Base-by-base conservation (phyloP, 2,329 filamentous ascomycete genomes). In the Hymenoscyphus fraxineus region DNA sequence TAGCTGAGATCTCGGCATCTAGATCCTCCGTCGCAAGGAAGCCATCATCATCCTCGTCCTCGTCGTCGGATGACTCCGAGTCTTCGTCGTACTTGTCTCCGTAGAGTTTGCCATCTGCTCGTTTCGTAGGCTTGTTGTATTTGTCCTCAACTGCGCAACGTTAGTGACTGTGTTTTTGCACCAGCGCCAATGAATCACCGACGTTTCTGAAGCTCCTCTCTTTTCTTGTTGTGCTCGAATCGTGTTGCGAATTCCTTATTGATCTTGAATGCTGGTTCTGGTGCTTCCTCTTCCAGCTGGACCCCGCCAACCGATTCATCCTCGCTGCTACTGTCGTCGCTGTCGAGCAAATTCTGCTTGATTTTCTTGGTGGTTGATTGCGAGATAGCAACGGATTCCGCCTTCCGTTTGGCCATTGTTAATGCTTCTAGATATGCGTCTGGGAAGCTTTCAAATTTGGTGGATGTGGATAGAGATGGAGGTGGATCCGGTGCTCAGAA, bases 221-320 rank as follows among this genome's bases (percentile, higher is more conserved):
- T 86, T 80, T 97, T 97, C 81, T 98, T 97, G 80, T 99, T 99
- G 79, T 98, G 85, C 77, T 99, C 95, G 72, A 97, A 98, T 51
- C 92, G 85, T 70, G 85, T 87, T 55, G 95, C 95, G 77, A 89
- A 99, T 61, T 96, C 92, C 76, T 93, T 83, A 77, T 99, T 98
- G 78, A 99, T 88, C 76, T 90, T 93, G 76, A 98, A 84, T 38
- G 77, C 76, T 44, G 76, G 73, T 12, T 51, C 44, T 51, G 35
- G 73, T 4, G 27, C 44, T 51, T 6, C 35, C 44, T 70, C 73
- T 16, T 73, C 68, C 64, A 74, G 76, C 70, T 70, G 73, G 72
- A 70, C 77, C 73, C 72, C 75, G 61, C 73, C 74, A 61, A 70
- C 71, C 60, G 73, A 75, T 32, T 77, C 75, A 56, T 74, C 70